Evolutionary conservation across 176 grass and related monocot species (phyloP).

Genomic region (Luzula sylvatica): DNA sequence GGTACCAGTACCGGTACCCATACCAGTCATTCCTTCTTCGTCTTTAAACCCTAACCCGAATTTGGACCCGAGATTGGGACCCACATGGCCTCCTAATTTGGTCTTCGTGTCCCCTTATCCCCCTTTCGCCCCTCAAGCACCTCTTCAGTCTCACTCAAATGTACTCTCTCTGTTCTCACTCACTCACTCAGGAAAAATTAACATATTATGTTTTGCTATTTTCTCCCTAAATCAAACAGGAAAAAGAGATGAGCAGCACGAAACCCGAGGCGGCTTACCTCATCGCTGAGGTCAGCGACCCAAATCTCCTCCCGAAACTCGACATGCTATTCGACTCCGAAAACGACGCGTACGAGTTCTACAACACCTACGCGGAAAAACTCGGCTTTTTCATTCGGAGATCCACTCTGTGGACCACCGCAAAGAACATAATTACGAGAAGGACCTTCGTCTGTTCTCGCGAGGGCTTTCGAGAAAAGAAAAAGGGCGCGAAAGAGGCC

Average conservation of each 20-base stretch:
- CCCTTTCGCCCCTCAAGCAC: conserved; percentile 25
- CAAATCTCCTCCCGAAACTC: conserved; percentile 47
- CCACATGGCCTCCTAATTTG: conserved; percentile 31
- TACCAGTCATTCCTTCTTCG: conserved; percentile 9
- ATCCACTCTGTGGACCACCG: conserved; percentile 89
- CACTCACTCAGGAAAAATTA: not conserved
- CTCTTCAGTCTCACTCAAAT: conserved; percentile 13
- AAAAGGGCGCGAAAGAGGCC: conserved; percentile 79
- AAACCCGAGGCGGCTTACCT: conserved; percentile 24
- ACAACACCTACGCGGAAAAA: conserved; percentile 67
- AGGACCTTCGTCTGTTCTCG: conserved; percentile 87
- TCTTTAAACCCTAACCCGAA: not conserved
- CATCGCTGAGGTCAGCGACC: conserved; percentile 25
- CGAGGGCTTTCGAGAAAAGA: conserved; percentile 88
- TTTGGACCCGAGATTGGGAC: conserved; percentile 25
- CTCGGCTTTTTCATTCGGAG: conserved; percentile 82
- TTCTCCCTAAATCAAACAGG: conserved; percentile 17
- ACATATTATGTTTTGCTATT: not conserved
- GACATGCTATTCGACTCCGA: conserved; percentile 69
- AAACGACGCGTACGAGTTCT: conserved; percentile 77
- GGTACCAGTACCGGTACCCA: not conserved
- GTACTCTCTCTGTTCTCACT: conserved; percentile 22
- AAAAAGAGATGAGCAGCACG: conserved; percentile 26
- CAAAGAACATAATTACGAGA: conserved; percentile 87
- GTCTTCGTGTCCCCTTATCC: conserved; percentile 24